A percentile compares a stretch with the other conserved stretches of the same genome.
phyloP scores from a whole-genome alignment of 2,329 filamentous ascomycete species.

The Penicillium thymicola region DNA sequence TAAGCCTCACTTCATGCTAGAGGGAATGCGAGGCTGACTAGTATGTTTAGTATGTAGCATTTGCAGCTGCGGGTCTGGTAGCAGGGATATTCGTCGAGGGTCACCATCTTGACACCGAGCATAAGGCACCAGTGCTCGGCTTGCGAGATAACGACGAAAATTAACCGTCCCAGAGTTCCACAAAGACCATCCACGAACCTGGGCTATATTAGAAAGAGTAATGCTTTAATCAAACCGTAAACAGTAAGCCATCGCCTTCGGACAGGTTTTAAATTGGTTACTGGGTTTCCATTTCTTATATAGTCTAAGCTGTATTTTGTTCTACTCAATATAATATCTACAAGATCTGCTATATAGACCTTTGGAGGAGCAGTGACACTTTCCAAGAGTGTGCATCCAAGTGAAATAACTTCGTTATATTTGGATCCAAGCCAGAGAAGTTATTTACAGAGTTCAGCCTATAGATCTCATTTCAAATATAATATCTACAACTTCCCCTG shows the following conservation, averaged over 20 bases:
- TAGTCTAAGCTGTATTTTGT: too few relatives aligned
- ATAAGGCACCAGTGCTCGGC: background rate
- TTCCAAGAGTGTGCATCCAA: background rate
- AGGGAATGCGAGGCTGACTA: background rate
- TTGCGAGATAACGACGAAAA: too few relatives aligned
- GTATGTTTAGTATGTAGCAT: background rate
- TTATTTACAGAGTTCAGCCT: background rate
- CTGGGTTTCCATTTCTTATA: too few relatives aligned
- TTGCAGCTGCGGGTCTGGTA: background rate
- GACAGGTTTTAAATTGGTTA: too few relatives aligned
- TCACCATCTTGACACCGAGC: background rate
- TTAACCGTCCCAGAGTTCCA: too few relatives aligned
- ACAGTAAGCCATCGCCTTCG: too few relatives aligned
- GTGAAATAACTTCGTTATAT: background rate
- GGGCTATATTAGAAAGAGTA: too few relatives aligned
- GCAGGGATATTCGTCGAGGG: background rate
- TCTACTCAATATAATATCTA: background rate
- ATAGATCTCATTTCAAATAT: background rate
- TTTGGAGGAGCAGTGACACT: background rate
- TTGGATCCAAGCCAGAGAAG: background rate
- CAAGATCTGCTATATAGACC: background rate
- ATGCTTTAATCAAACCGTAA: too few relatives aligned
- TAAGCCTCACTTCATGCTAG: background rate
- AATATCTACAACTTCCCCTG: conserved; percentile 27
- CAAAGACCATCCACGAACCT: too few relatives aligned